Conservation (phyloP, 176 grass and related monocot species). For the Hordeum marinum region DNA sequence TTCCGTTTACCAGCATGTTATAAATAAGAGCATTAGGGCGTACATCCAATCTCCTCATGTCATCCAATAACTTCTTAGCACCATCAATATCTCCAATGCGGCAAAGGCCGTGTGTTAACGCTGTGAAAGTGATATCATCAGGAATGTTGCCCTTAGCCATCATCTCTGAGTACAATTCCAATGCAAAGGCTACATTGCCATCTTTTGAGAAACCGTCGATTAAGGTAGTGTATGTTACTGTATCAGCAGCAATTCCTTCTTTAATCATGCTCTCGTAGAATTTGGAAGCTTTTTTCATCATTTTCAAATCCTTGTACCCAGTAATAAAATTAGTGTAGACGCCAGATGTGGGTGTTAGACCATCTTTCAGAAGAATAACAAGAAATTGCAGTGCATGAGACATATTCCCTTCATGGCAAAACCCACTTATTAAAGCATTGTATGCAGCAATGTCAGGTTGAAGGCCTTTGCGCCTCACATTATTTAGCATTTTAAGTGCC, state of each 20-base stretch:
- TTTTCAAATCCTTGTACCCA: constrained; percentile 66
- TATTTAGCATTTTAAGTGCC: constrained; percentile 69
- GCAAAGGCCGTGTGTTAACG: constrained; percentile 62
- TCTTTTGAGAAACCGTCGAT: constrained; percentile 81
- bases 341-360: constrained; percentile 42
- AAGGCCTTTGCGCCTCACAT: constrained; percentile 51
- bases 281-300: constrained; percentile 54
- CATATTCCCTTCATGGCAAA: constrained; percentile 71
- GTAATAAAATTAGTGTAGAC: constrained; percentile 79
- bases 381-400: constrained; percentile 53
- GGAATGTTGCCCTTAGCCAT: constrained; percentile 59
- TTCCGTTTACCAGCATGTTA: constrained; percentile 81
- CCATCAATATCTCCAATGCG: constrained; percentile 62
- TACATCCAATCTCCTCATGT: constrained; percentile 66
- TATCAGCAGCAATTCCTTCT: constrained; percentile 58
- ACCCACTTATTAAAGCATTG: constrained; percentile 55
- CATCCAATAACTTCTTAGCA: constrained; percentile 62
- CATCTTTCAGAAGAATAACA: constrained; percentile 56
- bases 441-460: constrained; percentile 44
- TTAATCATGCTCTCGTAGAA: constrained; percentile 59
- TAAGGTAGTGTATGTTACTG: constrained; percentile 64
- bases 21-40: constrained; percentile 58
- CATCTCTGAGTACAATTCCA: constrained; percentile 68
- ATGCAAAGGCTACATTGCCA: constrained; percentile 56
- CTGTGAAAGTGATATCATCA: constrained; percentile 68